phyloP scores from a whole-genome alignment of 2,329 filamentous ascomycete genomes.

The Mycosphaerella sp. region DNA sequence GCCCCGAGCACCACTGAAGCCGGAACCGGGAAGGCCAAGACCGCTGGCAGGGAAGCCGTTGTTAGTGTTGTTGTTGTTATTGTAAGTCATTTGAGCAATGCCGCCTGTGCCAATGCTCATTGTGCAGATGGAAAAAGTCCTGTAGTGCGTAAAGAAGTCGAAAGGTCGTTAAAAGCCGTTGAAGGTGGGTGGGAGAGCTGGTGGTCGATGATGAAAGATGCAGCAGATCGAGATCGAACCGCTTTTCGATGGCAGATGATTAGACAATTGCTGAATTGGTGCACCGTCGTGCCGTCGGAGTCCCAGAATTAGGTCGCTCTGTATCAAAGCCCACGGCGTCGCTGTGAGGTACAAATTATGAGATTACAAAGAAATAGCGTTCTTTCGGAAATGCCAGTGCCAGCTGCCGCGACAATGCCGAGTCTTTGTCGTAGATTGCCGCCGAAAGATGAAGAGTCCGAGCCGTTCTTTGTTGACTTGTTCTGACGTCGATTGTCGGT shows the following conservation, averaged over 20 bases:
- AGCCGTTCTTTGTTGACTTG: slow-evolving; percentile 8
- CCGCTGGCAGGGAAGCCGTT: slow-evolving; percentile 57
- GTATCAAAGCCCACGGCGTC: slow-evolving; percentile 25
- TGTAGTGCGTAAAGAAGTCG: slow-evolving; percentile 15
- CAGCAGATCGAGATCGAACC: slow-evolving; percentile 10
- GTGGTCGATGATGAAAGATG: slow-evolving; percentile 1
- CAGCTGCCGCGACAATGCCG: slow-evolving; percentile 23
- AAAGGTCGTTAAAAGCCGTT: slow-evolving; percentile 22
- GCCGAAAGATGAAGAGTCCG: slow-evolving; percentile 13
- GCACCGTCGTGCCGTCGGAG: slow-evolving; percentile 10
- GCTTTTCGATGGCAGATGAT: slow-evolving; percentile 22
- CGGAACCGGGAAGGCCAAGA: slow-evolving; percentile 68
- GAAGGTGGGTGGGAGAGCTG: slow-evolving; percentile 8
- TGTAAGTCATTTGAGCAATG: slow-evolving; percentile 97
- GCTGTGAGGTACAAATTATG: slow-evolving; percentile 30
- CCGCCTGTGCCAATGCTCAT: slow-evolving; percentile 86
- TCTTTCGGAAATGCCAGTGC: slow-evolving; percentile 19
- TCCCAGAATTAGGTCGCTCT: slow-evolving; percentile 30
- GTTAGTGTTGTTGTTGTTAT: slow-evolving; percentile 29
- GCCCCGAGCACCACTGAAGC: slow-evolving; percentile 71
- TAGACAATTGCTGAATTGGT: slow-evolving; percentile 16
- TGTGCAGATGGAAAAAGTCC: slow-evolving; percentile 14
- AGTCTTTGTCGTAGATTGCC: slow-evolving; percentile 21
- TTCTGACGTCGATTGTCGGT: slow-evolving; percentile 8
- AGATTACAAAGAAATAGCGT: slow-evolving; percentile 31